Evolutionary conservation across 306 rosid genomes (phyloP), one percentile per base, ranked within the genome.

Genomic region (Neltuma alba): DNA sequence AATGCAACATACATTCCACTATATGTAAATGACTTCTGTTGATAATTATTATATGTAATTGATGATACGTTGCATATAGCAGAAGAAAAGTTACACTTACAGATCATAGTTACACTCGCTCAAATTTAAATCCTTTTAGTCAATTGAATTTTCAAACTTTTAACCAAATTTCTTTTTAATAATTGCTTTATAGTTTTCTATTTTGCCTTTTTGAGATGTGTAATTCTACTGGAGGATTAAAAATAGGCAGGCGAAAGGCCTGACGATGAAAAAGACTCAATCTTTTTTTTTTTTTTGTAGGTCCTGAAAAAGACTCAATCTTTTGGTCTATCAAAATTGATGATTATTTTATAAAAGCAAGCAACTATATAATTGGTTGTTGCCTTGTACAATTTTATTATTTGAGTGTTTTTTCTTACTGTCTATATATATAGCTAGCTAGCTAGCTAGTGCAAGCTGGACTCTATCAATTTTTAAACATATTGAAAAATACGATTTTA

Each of bases 371-470:
- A 40, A 67, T 11, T 27, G 34, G 15, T 36, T 36, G 34, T 70
- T 69, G 72, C 36, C 30, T 16, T 55, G 40, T 36, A 25, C 11
- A 14, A 11, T 20, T 72, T 72, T 13, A 38, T 78, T 40, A 66
- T 11, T 33, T 6, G 21, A 31, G 21, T 36, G 45, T 50, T 73
- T 75, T 75, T 70, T 25, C 68, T 57, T 54, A 57, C 16, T 37
- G 64, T 57, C 37, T 27, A 21, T 50, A 23, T 54, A 20, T 33
- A 37, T 9, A 57, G 16, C 6, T 54, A 55, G 31, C 33, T 9
- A 57, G 16, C 6, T 54, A 55, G 31, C 33, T 38, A 37, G 11
- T 70, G 61, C 48, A 58, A 79, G 76, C 76, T 79, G 71, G 65
- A 76, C 6, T 58, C 41, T 48, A 52, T 40, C 25, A 21, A 0